phyloP scores from a whole-genome alignment of 1,139 yeast genomes.

The Yamadazyma friedrichii region DNA sequence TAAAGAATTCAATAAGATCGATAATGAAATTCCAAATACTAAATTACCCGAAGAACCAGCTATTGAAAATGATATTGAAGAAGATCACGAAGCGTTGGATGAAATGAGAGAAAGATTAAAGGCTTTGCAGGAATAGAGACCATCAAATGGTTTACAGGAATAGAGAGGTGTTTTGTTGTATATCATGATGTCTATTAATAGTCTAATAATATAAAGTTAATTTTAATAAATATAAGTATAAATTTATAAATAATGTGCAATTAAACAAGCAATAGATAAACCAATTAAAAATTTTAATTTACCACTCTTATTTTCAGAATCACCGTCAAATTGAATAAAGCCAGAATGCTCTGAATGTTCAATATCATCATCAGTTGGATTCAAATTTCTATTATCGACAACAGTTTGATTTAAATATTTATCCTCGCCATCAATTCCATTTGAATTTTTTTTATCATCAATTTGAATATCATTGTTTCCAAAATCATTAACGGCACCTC shows the following conservation, averaged over 20 bases:
- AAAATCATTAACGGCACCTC: slow-evolving; percentile 4
- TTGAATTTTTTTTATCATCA: not conserved
- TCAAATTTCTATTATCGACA: not conserved
- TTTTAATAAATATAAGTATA: not conserved
- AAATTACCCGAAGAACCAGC: slow-evolving; percentile 30
- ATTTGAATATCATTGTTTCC: not conserved
- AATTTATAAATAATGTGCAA: slow-evolving; percentile 8
- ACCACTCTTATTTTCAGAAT: slow-evolving; percentile 6
- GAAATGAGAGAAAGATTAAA: slow-evolving; percentile 87
- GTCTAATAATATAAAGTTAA: no score
- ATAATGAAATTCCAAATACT: slow-evolving; percentile 42
- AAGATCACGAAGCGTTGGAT: slow-evolving; percentile 70
- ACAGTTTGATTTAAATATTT: not conserved
- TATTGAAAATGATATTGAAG: slow-evolving; percentile 36
- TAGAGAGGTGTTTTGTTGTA: not conserved
- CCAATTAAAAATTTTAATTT: slow-evolving; percentile 4
- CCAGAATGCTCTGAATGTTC: not conserved
- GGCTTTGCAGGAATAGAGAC: slow-evolving; percentile 68
- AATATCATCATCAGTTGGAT: not conserved
- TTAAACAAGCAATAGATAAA: slow-evolving; percentile 7
- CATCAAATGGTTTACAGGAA: slow-evolving; percentile 53
- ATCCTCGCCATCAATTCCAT: no score
- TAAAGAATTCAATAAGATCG: slow-evolving; percentile 43
- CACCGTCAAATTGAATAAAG: slow-evolving; percentile 5
- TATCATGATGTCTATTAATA: not conserved